These are phyloP conservation scores for Diaporthe citrichinensis DNA, from an alignment of 2,329 filamentous ascomycete species.

Conservation along the genomic window DNA sequence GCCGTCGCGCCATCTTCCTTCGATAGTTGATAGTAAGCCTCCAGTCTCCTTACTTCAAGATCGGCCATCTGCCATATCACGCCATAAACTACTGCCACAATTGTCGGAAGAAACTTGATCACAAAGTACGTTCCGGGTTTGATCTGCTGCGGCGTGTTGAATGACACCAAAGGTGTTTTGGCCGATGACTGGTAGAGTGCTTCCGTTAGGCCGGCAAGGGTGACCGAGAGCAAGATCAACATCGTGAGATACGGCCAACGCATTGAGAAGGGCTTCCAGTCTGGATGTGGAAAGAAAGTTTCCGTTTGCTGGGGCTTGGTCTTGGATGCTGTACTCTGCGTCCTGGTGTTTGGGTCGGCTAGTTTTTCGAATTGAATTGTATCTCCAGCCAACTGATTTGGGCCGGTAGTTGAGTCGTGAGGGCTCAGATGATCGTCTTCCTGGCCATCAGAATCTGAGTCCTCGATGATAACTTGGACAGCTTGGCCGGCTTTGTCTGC, in stretches of 20 bases:
- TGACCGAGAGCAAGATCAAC: constrained; percentile 68
- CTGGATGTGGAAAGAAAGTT: constrained; percentile 72
- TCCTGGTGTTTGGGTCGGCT: constrained; percentile 40
- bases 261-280: constrained; percentile 79
- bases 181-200: constrained; percentile 66
- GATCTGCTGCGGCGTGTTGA: constrained; percentile 65
- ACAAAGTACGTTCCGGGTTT: constrained; percentile 68
- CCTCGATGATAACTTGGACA: constrained; percentile 70
- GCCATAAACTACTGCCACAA: constrained; percentile 73
- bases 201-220: constrained; percentile 67
- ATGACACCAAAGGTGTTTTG: constrained; percentile 61
- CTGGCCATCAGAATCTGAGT: constrained; percentile 45
- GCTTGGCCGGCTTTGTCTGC: constrained; percentile 73
- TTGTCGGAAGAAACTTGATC: constrained; percentile 74
- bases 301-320: constrained; percentile 57
- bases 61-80: constrained; percentile 77
- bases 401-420: constrained; percentile 58
- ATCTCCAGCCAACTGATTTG: constrained; percentile 66
- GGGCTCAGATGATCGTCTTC: not conserved
- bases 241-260: constrained; percentile 70
- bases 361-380: constrained; percentile 39
- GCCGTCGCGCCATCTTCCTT: constrained; percentile 72
- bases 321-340: constrained; percentile 56
- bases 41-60: constrained; percentile 76
- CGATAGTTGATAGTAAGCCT: constrained; percentile 77